Percentiles rank a stretch among this genome's conserved stretches.
These are phyloP conservation scores for Scytalidium lignicola DNA, from an alignment of 2,329 filamentous ascomycete species.

Conservation along the genomic window DNA sequence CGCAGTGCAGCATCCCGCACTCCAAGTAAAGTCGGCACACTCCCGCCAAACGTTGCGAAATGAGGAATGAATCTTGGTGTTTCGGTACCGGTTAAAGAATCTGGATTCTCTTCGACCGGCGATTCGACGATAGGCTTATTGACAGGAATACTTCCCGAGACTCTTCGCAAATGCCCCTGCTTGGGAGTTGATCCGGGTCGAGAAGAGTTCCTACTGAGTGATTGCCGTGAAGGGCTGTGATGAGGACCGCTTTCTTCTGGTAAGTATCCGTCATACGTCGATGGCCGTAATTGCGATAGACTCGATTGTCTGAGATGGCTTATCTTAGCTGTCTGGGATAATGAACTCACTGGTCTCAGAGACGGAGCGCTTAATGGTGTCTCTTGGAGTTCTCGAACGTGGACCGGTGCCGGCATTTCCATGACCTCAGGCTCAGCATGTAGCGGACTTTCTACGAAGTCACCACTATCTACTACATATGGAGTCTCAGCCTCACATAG, in stretches of 20 bases:
- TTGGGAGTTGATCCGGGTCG: conserved; percentile 10
- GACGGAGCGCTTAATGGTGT: conserved; percentile 46
- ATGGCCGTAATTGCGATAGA: not conserved
- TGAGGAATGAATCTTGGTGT: not conserved
- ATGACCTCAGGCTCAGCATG: conserved; percentile 27
- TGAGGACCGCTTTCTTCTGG: conserved; percentile 6
- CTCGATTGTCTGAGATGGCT: not conserved
- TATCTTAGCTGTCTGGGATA: not conserved
- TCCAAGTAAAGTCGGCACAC: conserved; percentile 43
- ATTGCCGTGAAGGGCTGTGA: conserved; percentile 12
- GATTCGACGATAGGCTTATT: conserved; percentile 30
- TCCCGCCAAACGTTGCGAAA: conserved; percentile 5
- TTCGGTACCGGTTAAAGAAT: conserved; percentile 1
- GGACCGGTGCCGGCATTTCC: conserved; percentile 56
- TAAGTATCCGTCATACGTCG: not conserved
- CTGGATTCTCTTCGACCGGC: conserved; percentile 26
- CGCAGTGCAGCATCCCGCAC: conserved; percentile 48
- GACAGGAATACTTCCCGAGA: not conserved
- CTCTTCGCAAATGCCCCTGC: not conserved
- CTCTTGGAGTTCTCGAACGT: conserved; percentile 60
- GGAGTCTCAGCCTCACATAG: conserved; percentile 72
- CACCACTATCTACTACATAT: conserved; percentile 53
- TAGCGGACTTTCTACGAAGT: conserved; percentile 35
- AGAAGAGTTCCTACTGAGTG: not conserved
- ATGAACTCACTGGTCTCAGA: conserved; percentile 32